Percentiles rank a stretch among this genome's conserved stretches.
These are phyloP conservation scores for Daldinia decipiens DNA, from an alignment of 495 filamentous ascomycete genomes.

Conservation along the genomic window DNA sequence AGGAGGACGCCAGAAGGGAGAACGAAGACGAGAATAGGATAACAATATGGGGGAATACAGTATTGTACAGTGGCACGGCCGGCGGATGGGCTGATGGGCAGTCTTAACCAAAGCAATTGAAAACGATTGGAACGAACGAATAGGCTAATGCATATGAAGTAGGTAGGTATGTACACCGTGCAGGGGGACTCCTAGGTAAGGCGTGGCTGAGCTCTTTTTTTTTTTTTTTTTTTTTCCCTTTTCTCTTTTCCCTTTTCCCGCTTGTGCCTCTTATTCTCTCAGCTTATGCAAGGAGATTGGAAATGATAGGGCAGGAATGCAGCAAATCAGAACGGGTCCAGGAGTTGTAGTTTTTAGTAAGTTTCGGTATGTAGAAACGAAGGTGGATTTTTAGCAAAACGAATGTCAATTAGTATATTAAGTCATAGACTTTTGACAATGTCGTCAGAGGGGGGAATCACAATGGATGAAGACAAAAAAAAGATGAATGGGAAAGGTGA, in stretches of 20 bases:
- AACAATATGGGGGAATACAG: constrained; percentile 24
- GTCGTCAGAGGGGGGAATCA: constrained; percentile 26
- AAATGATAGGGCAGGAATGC: constrained; percentile 46
- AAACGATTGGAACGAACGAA: constrained; percentile 30
- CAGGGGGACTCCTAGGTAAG: constrained; percentile 32
- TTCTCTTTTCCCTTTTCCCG: constrained; percentile 7
- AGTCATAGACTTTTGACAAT: constrained; percentile 30
- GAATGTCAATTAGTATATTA: constrained; percentile 19
- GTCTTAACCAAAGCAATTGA: constrained; percentile 21
- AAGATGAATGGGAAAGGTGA: constrained; percentile 24
- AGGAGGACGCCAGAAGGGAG: constrained; percentile 25
- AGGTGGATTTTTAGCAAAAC: constrained; percentile 11
- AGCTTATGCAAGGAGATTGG: constrained; percentile 27
- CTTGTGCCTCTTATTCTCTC: constrained; percentile 35
- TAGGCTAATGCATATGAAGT: constrained; percentile 44
- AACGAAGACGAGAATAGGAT: constrained; percentile 18
- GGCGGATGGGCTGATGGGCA: constrained; percentile 21
- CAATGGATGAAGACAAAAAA: constrained; percentile 44
- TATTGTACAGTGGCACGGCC: constrained; percentile 29
- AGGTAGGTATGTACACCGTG: no score
- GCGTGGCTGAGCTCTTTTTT: constrained; percentile 39
- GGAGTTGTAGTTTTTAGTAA: constrained; percentile 33
- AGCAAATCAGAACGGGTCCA: constrained; percentile 27
- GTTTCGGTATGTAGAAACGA: constrained; percentile 19
- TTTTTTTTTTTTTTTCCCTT: background rate